Base-by-base conservation (phyloP, 495 filamentous ascomycete species). In the Zalerion maritima region DNA sequence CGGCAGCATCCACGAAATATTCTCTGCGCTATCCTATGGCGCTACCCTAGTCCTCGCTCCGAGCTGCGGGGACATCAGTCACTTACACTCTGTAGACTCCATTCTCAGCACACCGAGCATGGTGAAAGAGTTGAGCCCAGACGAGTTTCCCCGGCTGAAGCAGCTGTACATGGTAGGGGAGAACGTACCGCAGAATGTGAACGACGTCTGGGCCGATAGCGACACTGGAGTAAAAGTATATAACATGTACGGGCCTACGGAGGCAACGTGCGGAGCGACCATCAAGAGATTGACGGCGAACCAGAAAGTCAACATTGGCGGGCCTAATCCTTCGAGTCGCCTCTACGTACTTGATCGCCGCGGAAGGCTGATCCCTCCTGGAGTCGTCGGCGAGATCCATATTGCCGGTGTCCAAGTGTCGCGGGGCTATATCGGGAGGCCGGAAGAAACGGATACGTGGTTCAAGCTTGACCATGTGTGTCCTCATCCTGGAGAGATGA, bases 191-290 rank as follows among this genome's bases (percentile, higher is more conserved):
- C 51, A 53, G 28, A 12, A 11, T 14, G 31, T 52, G 8, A 29
- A 18, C 18, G 43, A 57, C 24, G 17, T 4, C 1, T 59, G 55
- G 54, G 22, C 41, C n/a, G n/a, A 1, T 10, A 18, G 2, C 14
- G 16, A 24, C 47, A 32, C 25, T 17, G 14, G 6, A 18, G 32
- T 3, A 24, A 30, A 4, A 23, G 26, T 46, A 3, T 57, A 48
- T 34, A 57, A 57, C 32, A 46, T 45, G 40, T 59, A 59, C 35
- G 54, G 55, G 1, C 55, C 55, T 5, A 50, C 47, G 5, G 52
- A 59, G 33, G 42, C 28, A 1, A 57, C 49, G 6, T 39, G 41
- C 19, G 49, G 49, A 4, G 44, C 47, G 0, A 49, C 43, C 0
- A 43, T 49, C 6, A 26, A 37, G 24, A 8, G 17, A 6, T 26